These are phyloP conservation scores for Candida sp. DNA, from an alignment of 1,139 yeast genomes.

Conservation along the genomic window DNA sequence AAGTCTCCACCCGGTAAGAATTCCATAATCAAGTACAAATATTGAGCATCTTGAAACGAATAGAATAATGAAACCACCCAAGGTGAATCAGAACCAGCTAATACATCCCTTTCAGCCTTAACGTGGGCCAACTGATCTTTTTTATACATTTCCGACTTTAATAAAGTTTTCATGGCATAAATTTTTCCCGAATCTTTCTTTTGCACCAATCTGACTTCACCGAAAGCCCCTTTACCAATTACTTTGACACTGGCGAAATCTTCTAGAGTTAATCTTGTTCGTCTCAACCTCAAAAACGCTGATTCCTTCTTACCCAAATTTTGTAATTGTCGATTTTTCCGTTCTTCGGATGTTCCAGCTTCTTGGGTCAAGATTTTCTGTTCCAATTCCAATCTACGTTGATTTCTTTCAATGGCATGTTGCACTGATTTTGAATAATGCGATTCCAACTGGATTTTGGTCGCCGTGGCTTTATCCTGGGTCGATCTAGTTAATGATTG, in stretches of 20 bases:
- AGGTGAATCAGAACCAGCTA: slow-evolving; percentile 83
- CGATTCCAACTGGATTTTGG: slow-evolving; percentile 68
- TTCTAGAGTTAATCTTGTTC: slow-evolving; percentile 71
- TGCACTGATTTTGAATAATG: slow-evolving; percentile 74
- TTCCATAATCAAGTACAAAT: slow-evolving; percentile 77
- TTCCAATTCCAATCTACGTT: slow-evolving; percentile 71
- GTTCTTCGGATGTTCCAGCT: slow-evolving; percentile 60
- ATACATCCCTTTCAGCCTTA: slow-evolving; percentile 81
- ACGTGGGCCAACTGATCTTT: slow-evolving; percentile 84
- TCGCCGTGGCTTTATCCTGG: slow-evolving; percentile 74
- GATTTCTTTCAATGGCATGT: slow-evolving; percentile 80
- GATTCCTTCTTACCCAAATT: slow-evolving; percentile 75
- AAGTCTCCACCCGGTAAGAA: slow-evolving; percentile 84
- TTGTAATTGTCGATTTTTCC: slow-evolving; percentile 69
- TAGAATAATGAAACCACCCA: slow-evolving; percentile 84
- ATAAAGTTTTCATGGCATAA: slow-evolving; percentile 78
- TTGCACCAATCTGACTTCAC: slow-evolving; percentile 82
- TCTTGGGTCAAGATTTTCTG: slow-evolving; percentile 64
- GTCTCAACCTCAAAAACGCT: slow-evolving; percentile 67
- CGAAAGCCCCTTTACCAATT: slow-evolving; percentile 86
- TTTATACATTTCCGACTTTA: slow-evolving; percentile 80
- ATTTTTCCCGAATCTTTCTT: slow-evolving; percentile 80
- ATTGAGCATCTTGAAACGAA: slow-evolving; percentile 77
- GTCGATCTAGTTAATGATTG: slow-evolving; percentile 62
- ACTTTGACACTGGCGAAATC: slow-evolving; percentile 80